Evolutionary conservation across 2,329 filamentous ascomycete genomes (phyloP).

Genomic region (Fusarium citri): DNA sequence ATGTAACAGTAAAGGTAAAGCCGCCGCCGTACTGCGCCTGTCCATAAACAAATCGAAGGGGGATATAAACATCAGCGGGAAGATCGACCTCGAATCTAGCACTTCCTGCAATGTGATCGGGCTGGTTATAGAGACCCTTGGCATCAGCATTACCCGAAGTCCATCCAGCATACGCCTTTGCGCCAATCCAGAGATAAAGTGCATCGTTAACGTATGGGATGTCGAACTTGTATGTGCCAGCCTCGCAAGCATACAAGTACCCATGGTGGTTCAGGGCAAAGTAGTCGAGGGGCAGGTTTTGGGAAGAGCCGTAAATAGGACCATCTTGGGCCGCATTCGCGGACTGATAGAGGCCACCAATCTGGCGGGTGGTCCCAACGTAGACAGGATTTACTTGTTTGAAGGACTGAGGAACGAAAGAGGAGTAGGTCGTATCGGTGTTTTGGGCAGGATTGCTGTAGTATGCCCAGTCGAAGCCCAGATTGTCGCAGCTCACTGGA

Average conservation of each 20-base stretch:
- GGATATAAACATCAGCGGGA: not conserved
- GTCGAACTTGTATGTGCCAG: constrained; percentile 8
- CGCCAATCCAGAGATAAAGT: not conserved
- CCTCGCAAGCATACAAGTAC: constrained; percentile 1
- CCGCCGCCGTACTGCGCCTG: constrained; percentile 13
- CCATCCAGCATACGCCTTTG: not conserved
- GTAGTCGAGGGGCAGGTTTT: rapidly evolving
- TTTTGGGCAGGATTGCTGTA: not conserved
- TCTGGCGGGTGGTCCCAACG: not conserved
- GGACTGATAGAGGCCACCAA: constrained; percentile 2
- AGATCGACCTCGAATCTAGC: rapidly evolving
- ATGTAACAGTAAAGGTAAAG: not conserved
- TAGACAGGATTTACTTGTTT: not conserved
- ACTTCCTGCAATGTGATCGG: not conserved
- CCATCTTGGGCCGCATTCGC: not conserved
- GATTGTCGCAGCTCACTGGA: not conserved
- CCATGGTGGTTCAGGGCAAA: constrained; percentile 15
- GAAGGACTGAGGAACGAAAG: not conserved
- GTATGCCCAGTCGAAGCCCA: constrained; percentile 20
- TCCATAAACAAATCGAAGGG: not conserved
- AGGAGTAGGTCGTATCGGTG: constrained; percentile 15
- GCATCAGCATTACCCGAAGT: not conserved
- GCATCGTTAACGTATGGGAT: constrained; percentile 16
- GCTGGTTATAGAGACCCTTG: constrained; percentile 6
- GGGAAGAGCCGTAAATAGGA: not conserved